Evolutionary conservation across 2,329 filamentous ascomycete species (phyloP), one percentile per base, ranked within the genome.

Genomic region (Fusarium sp.): DNA sequence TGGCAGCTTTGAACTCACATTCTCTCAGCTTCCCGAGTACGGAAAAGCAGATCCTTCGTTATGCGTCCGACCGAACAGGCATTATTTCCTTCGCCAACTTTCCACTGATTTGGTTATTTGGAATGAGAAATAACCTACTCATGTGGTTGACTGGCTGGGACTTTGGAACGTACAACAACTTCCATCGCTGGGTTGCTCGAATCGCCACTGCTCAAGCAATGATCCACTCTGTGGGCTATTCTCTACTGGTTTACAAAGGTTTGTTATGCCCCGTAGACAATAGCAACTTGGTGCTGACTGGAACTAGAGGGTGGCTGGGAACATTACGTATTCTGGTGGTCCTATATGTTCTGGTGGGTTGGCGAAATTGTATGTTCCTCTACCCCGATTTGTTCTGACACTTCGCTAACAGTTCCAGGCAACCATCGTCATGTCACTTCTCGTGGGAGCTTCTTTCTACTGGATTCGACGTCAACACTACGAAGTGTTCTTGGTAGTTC

Each of bases 101-200:
- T 8, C 88, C 89, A 0, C 72, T 91, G 4, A 79, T 92, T 0
- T 92, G 89, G 89, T 76, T 92, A 0, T 92, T 92, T 68, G 87
- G 86, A 1, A 87, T 88, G 74, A 82, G 91, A 11, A 93, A 92
- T 65, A 91, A 92, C 52, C 72, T 89, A 0, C 82, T 92, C 17
- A 80, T 91, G 56, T 91, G 88, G 88, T 74, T 89, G 1, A 92
- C 91, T 0, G 90, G 90, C 0, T 92, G 90, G 90, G 88, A 87
- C 13, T 92, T 90, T 74, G 84, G 84, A 3, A 89, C 88, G 0
- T 92, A 88, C 72, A 92, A 88, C 68, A 84, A 88, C 40, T 91
- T 92, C 53, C 91, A 92, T 76, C 86, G 90, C 1, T 90, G 89
- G 83, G 82, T 90, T 5, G 90, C 91, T 0, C 82, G 90, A 18